Evolutionary conservation across 2,329 filamentous ascomycete species (phyloP).

Genomic region (Berkeleyomyces basicola): DNA sequence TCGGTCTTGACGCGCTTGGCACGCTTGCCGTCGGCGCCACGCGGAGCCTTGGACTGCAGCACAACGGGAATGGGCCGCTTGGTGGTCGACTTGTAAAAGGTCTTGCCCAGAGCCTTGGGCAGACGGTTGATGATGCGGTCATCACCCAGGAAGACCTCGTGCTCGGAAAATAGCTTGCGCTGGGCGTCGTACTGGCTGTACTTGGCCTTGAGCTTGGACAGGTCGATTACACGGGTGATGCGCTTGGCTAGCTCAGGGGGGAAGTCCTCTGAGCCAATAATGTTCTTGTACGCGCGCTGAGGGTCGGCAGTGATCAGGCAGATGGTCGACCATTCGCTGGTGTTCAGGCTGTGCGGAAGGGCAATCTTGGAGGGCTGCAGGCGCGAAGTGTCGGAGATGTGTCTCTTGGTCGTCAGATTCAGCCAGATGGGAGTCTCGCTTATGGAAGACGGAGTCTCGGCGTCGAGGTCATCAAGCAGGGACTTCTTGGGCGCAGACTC

Average conservation of each 20-base stretch:
- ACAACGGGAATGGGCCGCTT: constrained; percentile 80
- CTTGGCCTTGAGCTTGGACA: constrained; percentile 64
- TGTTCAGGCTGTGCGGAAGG: constrained; percentile 60
- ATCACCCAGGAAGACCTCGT: constrained; percentile 89
- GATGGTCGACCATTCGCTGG: constrained; percentile 48
- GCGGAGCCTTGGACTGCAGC: constrained; percentile 32
- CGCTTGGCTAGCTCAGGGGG: constrained; percentile 47
- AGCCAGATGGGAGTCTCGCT: constrained; percentile 42
- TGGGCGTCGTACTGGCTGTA: constrained; percentile 79
- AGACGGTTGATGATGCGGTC: constrained; percentile 64
- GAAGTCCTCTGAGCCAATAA: constrained; percentile 58
- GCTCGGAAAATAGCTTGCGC: constrained; percentile 66
- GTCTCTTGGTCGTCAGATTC: constrained; percentile 46
- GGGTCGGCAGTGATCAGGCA: constrained; percentile 73
- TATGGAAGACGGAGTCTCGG: constrained; percentile 19
- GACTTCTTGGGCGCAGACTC: constrained; percentile 36
- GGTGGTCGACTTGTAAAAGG: constrained; percentile 67
- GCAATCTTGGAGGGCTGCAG: constrained; percentile 73
- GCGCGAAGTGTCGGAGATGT: constrained; percentile 53
- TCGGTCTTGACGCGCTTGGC: constrained; percentile 32
- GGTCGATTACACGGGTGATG: constrained; percentile 62
- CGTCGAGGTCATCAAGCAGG: constrained; percentile 31
- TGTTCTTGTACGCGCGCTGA: constrained; percentile 80
- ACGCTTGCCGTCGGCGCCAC: constrained; percentile 24
- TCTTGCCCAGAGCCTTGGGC: constrained; percentile 69